These are phyloP conservation scores for Ephemerocybe angulata DNA, from an alignment of 768 basidiomycete genomes.

Conservation along the genomic window DNA sequence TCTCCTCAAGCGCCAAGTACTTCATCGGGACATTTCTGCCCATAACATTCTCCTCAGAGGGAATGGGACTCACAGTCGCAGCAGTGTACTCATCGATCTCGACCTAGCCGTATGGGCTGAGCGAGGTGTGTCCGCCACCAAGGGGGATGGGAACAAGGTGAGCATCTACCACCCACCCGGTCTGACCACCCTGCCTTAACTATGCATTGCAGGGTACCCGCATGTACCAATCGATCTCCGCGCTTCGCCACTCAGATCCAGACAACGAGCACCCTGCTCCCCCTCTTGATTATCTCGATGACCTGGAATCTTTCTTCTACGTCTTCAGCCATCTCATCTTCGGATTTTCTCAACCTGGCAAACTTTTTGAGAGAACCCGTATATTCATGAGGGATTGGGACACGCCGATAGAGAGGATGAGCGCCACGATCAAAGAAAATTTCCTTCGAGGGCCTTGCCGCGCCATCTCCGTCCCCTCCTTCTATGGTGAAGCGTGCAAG, in stretches of 20 bases:
- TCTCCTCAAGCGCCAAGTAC: neutral
- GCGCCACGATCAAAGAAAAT: no score
- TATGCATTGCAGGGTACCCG: slow-evolving; percentile 1
- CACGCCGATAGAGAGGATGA: no score
- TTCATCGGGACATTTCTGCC: neutral
- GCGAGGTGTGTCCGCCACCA: no score
- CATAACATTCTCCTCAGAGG: neutral
- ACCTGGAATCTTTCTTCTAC: slow-evolving; percentile 2
- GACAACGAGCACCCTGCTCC: neutral
- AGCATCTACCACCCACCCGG: no score
- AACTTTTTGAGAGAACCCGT: no score
- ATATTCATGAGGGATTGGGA: no score
- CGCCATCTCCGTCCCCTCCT: no score
- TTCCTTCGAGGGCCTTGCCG: no score
- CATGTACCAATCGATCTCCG: neutral
- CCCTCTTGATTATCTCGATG: neutral
- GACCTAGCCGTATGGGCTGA: neutral
- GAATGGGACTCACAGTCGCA: neutral
- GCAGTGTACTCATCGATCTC: neutral
- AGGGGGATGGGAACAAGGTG: no score
- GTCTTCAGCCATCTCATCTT: neutral
- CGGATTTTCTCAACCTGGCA: neutral
- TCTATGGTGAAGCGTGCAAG: no score
- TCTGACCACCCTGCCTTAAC: no score
- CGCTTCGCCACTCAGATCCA: neutral